Base-by-base conservation (phyloP, 2,329 filamentous ascomycete species). In the Sphaerostilbella broomeana region DNA sequence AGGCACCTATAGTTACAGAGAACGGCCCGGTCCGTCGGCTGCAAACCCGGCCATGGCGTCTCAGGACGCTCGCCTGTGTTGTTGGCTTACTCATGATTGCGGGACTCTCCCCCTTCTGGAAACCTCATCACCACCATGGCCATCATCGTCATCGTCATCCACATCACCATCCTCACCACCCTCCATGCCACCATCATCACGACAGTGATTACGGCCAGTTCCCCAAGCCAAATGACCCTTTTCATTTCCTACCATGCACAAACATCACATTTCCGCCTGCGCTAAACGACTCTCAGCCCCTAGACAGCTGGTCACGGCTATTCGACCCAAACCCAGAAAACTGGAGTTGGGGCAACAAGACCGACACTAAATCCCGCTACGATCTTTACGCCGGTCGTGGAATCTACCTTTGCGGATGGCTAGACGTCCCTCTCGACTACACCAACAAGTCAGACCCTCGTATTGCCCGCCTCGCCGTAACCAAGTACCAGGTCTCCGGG, bases 391-490 rank as follows among this genome's bases (percentile, higher is more conserved):
- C 52, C 1, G 63, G 58, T 8, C 62, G 64, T 8, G 67, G 67
- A 7, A 64, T 72, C 39, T 72, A 64, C 46, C 56, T 72, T 6
- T 72, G 68, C 40, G 68, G 68, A 11, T 72, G 66, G 41, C 55
- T 71, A 7, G 66, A 71, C 18, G 66, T 69, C 4, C 69, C 68
- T 1, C 57, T 71, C 4, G 68, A 72, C 51, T 69, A 70, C 49
- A 64, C 60, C 32, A 70, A 71, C 49, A 35, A 53, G 17, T 61
- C 64, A 1, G 68, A 71, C 33, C 8, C 35, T 2, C 65, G 68
- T 28, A 67, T 70, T 36, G 55, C 52, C 17, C 65, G 69, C 4
- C 60, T 72, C 4, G 67, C 69, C n/a, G 59, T 73, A 25, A 69
- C 65, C 22, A 72, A 70, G 47, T 67, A 61, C 40, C 69, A 72